Base-by-base conservation (phyloP, 768 basidiomycete genomes). In the Agrocybe praecox region DNA sequence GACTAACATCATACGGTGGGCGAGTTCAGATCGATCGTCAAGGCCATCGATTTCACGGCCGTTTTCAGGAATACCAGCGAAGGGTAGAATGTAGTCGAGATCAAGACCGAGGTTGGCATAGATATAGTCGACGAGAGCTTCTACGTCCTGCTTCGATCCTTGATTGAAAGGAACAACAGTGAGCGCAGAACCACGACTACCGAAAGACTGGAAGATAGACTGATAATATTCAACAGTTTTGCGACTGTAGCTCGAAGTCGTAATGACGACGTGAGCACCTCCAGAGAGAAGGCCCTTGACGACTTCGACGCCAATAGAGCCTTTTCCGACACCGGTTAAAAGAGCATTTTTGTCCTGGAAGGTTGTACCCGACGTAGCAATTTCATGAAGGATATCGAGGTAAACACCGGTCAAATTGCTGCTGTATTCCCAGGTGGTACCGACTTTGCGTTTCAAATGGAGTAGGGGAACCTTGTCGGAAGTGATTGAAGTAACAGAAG, bases 131-230 rank as follows among this genome's bases (percentile, higher is more conserved):
- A 99, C 88, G 50, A 99, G 86, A 5, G 96, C 94, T 67, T 99
- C 97, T 36, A 98, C 94, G 62, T 99, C 97, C 71, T 98, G 97
- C 74, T 94, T 97, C 3, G 97, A 98, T 24, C 92, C 97, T 72
- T 98, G 96, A 68, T 99, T 99, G 86, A 98, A 99, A 14, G 97
- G 97, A 32, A 99, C 96, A 49, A 99, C 96, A 12, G 95, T 95
- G 45, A 99, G 82, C 18, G 94, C 92, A n/a, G 96, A 96, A 9
- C 96, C 96, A 61, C 93, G 89, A 64, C 93, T 94, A 18, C 97
- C 97, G 65, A 88, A 89, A 57, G 90, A 88, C 73, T 98, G 97
- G 85, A 90, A 99, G 73, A 98, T 96, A 45, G 89, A 89, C 71
- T 99, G 97, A 74, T 99, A 99, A 74, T 96, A 99, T 72, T 98